These are phyloP conservation scores for Amphirosellinia nigrospora DNA, from an alignment of 495 filamentous ascomycete species.

Conservation along the genomic window DNA sequence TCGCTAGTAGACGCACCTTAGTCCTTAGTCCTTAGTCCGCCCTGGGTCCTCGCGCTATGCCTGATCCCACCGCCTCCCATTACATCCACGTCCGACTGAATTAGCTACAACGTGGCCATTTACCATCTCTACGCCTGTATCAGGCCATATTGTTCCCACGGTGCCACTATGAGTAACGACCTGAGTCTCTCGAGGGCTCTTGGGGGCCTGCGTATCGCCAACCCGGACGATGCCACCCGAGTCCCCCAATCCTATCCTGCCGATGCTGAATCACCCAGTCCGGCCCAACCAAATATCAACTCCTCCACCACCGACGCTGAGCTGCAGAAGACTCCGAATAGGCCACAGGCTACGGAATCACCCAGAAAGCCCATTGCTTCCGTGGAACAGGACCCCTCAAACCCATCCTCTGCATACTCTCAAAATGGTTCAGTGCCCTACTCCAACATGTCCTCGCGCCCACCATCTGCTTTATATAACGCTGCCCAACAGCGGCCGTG, in stretches of 20 bases:
- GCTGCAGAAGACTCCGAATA: constrained; percentile 29
- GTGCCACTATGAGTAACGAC: constrained; percentile 79
- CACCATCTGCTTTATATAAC: constrained; percentile 62
- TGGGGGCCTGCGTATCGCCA: constrained; percentile 95
- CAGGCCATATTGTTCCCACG: not conserved
- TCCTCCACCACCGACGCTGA: constrained; percentile 28
- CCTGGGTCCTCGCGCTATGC: constrained; percentile 11
- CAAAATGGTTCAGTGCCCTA: constrained; percentile 37
- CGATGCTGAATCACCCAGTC: constrained; percentile 35
- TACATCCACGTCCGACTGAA: not conserved
- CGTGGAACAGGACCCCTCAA: constrained; percentile 24
- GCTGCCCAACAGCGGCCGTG: constrained; percentile 39
- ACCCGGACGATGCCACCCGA: constrained; percentile 85
- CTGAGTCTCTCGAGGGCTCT: constrained; percentile 90
- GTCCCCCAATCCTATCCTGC: constrained; percentile 52
- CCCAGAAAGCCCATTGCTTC: constrained; percentile 24
- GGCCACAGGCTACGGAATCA: constrained; percentile 43
- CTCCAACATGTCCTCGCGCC: constrained; percentile 49
- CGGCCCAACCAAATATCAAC: constrained; percentile 30
- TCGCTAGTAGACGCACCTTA: constrained; percentile 16
- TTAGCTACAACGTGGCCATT: not conserved
- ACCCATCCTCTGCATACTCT: constrained; percentile 28
- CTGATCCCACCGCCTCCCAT: constrained; percentile 11
- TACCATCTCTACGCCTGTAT: not conserved
- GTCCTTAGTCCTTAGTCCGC: constrained; percentile 14